Percentiles rank a stretch among this genome's conserved stretches.
phyloP scores from a whole-genome alignment of 495 filamentous ascomycete species.

The Tuber indicum region DNA sequence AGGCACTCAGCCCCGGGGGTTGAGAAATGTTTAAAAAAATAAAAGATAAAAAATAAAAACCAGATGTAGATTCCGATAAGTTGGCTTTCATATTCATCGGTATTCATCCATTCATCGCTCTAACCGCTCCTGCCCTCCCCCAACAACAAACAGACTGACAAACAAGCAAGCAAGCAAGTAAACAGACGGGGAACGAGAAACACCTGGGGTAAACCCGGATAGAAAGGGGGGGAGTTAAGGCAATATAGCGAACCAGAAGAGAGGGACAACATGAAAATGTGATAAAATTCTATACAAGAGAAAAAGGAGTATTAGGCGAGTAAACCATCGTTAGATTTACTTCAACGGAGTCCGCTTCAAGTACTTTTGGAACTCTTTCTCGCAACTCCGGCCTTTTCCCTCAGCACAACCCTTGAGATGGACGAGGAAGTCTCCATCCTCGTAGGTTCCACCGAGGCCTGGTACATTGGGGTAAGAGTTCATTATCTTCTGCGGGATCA shows the following conservation, averaged over 20 bases:
- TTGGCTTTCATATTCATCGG: background rate
- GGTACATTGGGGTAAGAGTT: constrained; percentile 59
- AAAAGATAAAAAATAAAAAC: background rate
- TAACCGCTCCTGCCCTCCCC: background rate
- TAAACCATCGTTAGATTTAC: background rate
- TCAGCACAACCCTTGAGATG: constrained; percentile 66
- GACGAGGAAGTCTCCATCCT: constrained; percentile 82
- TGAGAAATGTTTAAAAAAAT: too few species aligned
- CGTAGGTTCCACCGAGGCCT: constrained; percentile 50
- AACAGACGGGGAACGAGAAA: background rate
- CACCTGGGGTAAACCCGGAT: background rate
- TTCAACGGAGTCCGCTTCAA: constrained; percentile 46
- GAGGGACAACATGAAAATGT: background rate
- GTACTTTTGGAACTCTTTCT: constrained; percentile 58
- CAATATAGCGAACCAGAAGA: background rate
- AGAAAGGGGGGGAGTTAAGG: background rate
- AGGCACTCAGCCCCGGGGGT: too few species aligned
- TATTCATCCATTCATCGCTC: background rate
- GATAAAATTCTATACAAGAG: background rate
- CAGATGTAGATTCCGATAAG: background rate
- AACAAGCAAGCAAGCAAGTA: background rate
- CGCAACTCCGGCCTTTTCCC: constrained; percentile 54
- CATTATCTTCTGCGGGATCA: constrained; percentile 74
- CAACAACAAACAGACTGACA: background rate
- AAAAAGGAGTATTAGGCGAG: background rate